Evolutionary conservation across 1,139 yeast species (phyloP).

Genomic region (Blastobotrys illinoisensis): DNA sequence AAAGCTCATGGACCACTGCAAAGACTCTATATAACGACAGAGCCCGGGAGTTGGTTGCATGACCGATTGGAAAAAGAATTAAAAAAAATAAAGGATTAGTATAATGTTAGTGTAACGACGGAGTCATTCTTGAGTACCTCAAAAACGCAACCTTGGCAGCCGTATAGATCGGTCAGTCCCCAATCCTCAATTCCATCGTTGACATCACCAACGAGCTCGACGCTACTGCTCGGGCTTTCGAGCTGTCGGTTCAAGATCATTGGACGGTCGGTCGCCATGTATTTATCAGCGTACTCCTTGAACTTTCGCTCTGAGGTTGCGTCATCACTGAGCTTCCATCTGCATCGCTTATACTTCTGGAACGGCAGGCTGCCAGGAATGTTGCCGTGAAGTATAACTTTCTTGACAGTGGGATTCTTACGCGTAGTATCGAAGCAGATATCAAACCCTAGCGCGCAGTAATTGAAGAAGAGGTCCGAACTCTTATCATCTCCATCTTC

Average conservation of each 20-base stretch:
- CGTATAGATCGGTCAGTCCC: slow-evolving; percentile 29
- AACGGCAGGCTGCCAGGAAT: slow-evolving; percentile 30
- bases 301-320: slow-evolving; percentile 20
- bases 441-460: slow-evolving; percentile 29
- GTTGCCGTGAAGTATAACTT: slow-evolving; percentile 31
- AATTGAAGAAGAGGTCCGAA: slow-evolving; percentile 28
- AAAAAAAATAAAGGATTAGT: slow-evolving; percentile 8
- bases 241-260: slow-evolving; percentile 26
- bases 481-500: slow-evolving; percentile 15
- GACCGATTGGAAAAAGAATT: neutral
- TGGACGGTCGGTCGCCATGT: slow-evolving; percentile 16
- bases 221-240: slow-evolving; percentile 27
- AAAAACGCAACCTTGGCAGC: slow-evolving; percentile 24
- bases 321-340: slow-evolving; percentile 22
- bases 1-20: too few species aligned
- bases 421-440: slow-evolving; percentile 27
- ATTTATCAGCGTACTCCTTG: slow-evolving; percentile 10
- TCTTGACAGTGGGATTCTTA: slow-evolving; percentile 24
- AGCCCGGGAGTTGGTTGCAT: too few species aligned
- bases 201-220: slow-evolving; percentile 26
- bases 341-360: slow-evolving; percentile 28
- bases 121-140: slow-evolving; percentile 26
- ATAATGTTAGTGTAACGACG: slow-evolving; percentile 25
- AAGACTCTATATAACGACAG: neutral
- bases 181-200: slow-evolving; percentile 21